A percentile compares a stretch with the other conserved stretches of the same genome.
Evolutionary conservation across 192 early-diverging fungal genomes (phyloP).

Genomic region (Glomus cerebriforme): DNA sequence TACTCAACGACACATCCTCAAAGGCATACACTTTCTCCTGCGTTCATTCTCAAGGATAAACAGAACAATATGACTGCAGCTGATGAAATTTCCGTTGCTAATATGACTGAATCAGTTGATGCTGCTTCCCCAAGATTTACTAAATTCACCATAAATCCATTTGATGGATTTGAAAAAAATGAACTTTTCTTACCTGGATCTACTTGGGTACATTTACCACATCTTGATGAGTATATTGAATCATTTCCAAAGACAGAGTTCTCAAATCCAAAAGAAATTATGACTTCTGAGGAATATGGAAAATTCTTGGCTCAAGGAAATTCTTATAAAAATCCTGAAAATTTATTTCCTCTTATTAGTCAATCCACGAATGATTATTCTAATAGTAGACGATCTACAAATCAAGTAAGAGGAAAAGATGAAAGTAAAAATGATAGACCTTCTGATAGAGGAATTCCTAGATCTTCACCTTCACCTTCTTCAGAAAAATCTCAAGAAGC

Average conservation of each 20-base stretch:
- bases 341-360: conserved; percentile 44
- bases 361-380: conserved; percentile 35
- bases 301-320: background rate
- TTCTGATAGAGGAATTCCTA: background rate
- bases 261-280: conserved; percentile 23
- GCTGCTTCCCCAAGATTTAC: background rate
- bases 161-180: conserved; percentile 24
- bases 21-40: background rate
- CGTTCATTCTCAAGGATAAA: conserved; percentile 1
- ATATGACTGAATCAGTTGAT: background rate
- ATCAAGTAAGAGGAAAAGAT: background rate
- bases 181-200: conserved; percentile 25
- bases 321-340: background rate
- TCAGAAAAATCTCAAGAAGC: background rate
- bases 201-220: conserved; percentile 28
- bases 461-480: background rate
- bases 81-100: background rate
- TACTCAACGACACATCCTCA: background rate
- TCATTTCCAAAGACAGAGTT: conserved; percentile 18
- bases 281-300: conserved; percentile 27
- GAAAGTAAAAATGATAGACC: background rate
- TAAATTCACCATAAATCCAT: conserved; percentile 24
- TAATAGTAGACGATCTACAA: conserved; percentile 11
- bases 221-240: conserved; percentile 16
- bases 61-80: conserved; percentile 19